Base-by-base conservation (phyloP, 805 yeast genomes). In the Yamadazyma sp. region DNA sequence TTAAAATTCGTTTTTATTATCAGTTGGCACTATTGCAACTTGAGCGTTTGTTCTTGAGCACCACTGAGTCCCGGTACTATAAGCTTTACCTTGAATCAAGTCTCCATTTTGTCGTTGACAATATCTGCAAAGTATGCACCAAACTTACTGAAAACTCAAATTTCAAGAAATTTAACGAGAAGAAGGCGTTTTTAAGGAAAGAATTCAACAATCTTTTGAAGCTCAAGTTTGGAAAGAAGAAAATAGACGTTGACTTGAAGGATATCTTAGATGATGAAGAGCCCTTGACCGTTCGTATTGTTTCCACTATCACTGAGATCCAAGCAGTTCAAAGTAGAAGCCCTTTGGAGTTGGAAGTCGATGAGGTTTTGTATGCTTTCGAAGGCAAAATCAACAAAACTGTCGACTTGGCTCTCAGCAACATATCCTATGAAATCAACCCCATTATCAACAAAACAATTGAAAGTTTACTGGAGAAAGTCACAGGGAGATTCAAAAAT, bases 301-400 rank as follows among this genome's bases (percentile, higher is more conserved):
- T 59, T 1, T 53, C 60, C 5, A 59, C 65, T n/a, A 48, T 55
- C 23, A 49, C 50, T 27, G 52, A 52, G 12, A 45, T 44, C 3
- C 8, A 11, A 4, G 12, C 35, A 2, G 32, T 37, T 1, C 38
- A 37, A 28, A 45, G 45, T 8, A 14, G 36, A 14, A 28, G 31
- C 10, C 47, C 50, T 4, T n/a, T 37, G 25, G 47, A 42, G 35
- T 11, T 29, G 17, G 27, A 50, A 30, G 49, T 67, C n/a, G 55
- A 64, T 28, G 48, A 48, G n/a, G 64, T 64, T 32, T 50, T 68
- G 28, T 21, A 30, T 3, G 47, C 49, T 34, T 69, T 71, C 69
- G 58, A 55, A 28, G 22, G 35, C 5, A 62, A 60, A 41, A 61
- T 68, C 15, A 48, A 57, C 37, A 61, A 56, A 29, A 59, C 71